phyloP scores from a whole-genome alignment of 139 green algal species.

The Tetradesmus obliquus region DNA sequence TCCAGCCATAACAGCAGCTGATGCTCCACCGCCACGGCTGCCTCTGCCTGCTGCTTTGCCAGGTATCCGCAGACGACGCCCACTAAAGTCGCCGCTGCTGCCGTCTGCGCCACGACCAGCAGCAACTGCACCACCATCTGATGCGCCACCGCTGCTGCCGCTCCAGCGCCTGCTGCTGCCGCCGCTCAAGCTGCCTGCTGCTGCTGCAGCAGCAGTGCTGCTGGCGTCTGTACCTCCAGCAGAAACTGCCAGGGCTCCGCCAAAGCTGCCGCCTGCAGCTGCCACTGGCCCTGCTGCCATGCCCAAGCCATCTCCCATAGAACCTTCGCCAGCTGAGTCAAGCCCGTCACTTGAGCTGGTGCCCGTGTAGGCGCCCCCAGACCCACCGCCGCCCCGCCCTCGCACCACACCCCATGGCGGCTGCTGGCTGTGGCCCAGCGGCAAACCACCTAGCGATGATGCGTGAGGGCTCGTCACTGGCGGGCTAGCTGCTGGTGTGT shows the following conservation, averaged over 20 bases:
- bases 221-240: neutral
- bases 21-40: neutral
- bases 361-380: neutral
- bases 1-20: neutral
- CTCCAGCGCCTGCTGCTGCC: slow-evolving; percentile 25
- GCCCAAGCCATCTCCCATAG: neutral
- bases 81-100: neutral
- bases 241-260: neutral
- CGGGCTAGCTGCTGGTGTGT: neutral
- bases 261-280: neutral
- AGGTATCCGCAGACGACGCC: neutral
- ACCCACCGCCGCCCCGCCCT: neutral
- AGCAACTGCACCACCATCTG: neutral
- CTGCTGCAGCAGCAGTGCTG: neutral
- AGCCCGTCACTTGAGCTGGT: neutral
- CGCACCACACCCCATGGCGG: neutral
- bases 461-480: slow-evolving; percentile 14
- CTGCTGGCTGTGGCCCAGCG: neutral
- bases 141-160: slow-evolving; percentile 24
- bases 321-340: neutral
- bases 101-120: neutral
- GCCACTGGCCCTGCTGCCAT: neutral
- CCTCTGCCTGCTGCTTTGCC: neutral
- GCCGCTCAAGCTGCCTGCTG: neutral
- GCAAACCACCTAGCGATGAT: neutral